phyloP scores from a whole-genome alignment of 2,329 filamentous ascomycete genomes.

The Parastagonospora avenae region DNA sequence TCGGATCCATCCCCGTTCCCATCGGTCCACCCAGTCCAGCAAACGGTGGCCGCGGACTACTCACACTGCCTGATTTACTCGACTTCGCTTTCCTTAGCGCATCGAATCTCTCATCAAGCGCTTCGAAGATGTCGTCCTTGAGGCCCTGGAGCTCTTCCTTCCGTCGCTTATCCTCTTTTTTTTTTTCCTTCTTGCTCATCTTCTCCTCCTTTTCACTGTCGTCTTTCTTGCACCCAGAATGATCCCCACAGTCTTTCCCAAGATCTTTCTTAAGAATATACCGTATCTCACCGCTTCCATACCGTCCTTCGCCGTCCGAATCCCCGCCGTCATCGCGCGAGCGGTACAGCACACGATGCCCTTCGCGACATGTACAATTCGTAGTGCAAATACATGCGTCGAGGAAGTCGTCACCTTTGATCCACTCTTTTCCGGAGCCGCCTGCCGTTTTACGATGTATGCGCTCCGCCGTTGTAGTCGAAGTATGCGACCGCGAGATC shows the following conservation, averaged over 20 bases:
- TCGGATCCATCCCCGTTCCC: slow-evolving; percentile 7
- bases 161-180: slow-evolving; percentile 9
- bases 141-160: slow-evolving; percentile 12
- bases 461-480: slow-evolving; percentile 6
- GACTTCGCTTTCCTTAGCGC: slow-evolving; percentile 7
- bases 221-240: slow-evolving; percentile 16
- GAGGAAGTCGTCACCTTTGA: slow-evolving; percentile 28
- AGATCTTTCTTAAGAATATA: slow-evolving; percentile 33
- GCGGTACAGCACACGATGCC: slow-evolving; percentile 34
- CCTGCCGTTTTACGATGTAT: neutral
- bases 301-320: slow-evolving; percentile 4
- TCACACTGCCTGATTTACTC: slow-evolving; percentile 1
- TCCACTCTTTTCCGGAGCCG: slow-evolving; percentile 26
- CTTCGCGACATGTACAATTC: slow-evolving; percentile 33
- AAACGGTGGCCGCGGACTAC: neutral
- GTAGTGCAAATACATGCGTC: slow-evolving; percentile 39
- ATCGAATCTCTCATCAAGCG: slow-evolving; percentile 15
- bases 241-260: slow-evolving; percentile 34
- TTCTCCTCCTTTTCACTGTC: neutral
- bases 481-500: slow-evolving; percentile 1
- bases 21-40: neutral
- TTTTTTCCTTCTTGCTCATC: slow-evolving; percentile 6
- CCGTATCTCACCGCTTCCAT: slow-evolving; percentile 27
- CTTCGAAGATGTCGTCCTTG: slow-evolving; percentile 19
- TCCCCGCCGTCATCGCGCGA: slow-evolving; percentile 2